Evolutionary conservation across 331 rosid genomes (phyloP), one percentile per base, ranked within the genome.

Genomic region (Erythrophleum ivorense): DNA sequence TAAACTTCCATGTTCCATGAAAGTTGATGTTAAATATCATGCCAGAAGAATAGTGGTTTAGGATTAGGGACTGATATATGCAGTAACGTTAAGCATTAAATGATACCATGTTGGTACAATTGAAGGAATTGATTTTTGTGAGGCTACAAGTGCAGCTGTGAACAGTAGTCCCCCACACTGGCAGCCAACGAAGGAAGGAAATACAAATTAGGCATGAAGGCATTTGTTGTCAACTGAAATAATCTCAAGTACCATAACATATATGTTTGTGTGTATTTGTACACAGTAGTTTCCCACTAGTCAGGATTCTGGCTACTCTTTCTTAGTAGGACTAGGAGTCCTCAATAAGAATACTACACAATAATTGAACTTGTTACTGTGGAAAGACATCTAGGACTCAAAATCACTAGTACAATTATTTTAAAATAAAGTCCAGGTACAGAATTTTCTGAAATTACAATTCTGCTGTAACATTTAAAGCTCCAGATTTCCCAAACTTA

Each of bases 11-110:
- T n/a, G n/a, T n/a, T n/a, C n/a, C n/a, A n/a, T n/a, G n/a, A n/a
- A n/a, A n/a, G n/a, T n/a, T n/a, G n/a, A n/a, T n/a, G n/a, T n/a
- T n/a, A 63, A 77, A 68, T n/a, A 33, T 31, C 63, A 63, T 75
- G 43, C 24, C 40, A 40, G 34, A 21, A 12, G 9, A 24, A 50
- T 4, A 33, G 36, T 4, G 71, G 33, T 9, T 46, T 49, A 63
- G 48, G 40, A 77, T 15, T 33, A 77, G 58, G 34, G 38, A 49
- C 62, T 7, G 3, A 9, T 7, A 10, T 4, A n/a, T 46, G 36
- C 3, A 8, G 62, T 16, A 31, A 76, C 31, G 9, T 24, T 63
- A 34, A 77, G 80, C 80, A 63, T 11, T 46, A 38, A 41, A 53
- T 18, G 53, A 29, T 41, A 19, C 10, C 53, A 66, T 16, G 50